Evolutionary conservation across 2,329 filamentous ascomycete genomes (phyloP), one percentile per base, ranked within the genome.

Genomic region (Phaeomoniella chlamydospora): DNA sequence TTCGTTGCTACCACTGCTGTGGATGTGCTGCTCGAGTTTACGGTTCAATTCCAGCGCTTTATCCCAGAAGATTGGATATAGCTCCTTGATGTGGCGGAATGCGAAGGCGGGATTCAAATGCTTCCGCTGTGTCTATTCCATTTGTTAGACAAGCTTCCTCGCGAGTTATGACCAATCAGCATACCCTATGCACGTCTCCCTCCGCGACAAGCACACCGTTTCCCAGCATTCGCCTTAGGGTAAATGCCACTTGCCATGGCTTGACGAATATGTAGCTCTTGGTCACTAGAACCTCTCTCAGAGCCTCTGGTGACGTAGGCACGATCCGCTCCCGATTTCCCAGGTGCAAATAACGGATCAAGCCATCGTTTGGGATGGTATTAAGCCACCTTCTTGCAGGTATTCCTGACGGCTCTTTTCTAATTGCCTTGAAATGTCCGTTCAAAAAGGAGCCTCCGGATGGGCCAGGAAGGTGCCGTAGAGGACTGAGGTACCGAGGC

Each of bases 41-140:
- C 70, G 56, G 4, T 77, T 74, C 46, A 78, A 70, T 51, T 88
- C 77, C 5, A 69, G 56, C 1, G 77, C 71, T 57, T 92, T 93
- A 14, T 59, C 49, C 85, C 85, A 94, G 56, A 94, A 93, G 4
- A 80, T 61, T 0, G 84, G 79, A 47, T 92, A 90, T 11, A 94
- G 61, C 40, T 88, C 72, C 52, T 90, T 92, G 53, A 93, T 66
- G 48, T 92, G 82, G 15, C 85, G 72, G 50, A 84, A 92, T n/a
- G 76, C 69, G 54, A 94, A 94, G 2, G 84, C 82, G 0, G 85
- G 85, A 60, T 79, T 74, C 13, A 93, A 70, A 39, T 79, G 76
- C 53, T 81, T 86, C 33, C 87, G 71, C 59, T 86, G 81, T 15
- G 43, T 44, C 58, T 63, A 13, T 22, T 4, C 4, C 29, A 29